Percentiles rank a stretch among this genome's conserved stretches.
Evolutionary conservation across 345 rosid genomes (phyloP).

Genomic region (Iberis pinnata): DNA sequence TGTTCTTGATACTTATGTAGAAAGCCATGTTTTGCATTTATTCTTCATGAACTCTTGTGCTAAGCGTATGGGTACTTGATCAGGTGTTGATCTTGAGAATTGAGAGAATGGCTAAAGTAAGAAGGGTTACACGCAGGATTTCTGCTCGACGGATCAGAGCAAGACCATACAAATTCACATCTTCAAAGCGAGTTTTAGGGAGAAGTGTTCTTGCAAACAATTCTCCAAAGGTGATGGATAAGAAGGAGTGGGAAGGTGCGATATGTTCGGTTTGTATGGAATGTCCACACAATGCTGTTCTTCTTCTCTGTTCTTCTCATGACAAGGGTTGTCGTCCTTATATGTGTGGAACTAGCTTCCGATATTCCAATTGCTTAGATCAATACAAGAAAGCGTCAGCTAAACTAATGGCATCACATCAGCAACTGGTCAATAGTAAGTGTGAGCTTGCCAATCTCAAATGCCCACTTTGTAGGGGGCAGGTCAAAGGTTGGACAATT

Average conservation of each 20-base stretch:
- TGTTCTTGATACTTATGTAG: not conserved
- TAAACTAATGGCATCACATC: not conserved
- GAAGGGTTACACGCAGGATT: conserved; percentile 6
- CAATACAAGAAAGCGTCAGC: not conserved
- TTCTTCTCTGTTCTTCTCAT: conserved; percentile 20
- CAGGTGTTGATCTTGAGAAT: not conserved
- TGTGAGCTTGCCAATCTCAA: conserved; percentile 12
- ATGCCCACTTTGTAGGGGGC: conserved; percentile 20
- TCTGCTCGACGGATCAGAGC: conserved; percentile 17
- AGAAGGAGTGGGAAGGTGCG: conserved; percentile 8
- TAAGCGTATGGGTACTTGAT: not conserved
- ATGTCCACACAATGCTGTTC: conserved; percentile 19
- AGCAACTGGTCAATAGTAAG: conserved; percentile 1
- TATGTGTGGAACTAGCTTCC: conserved; percentile 19
- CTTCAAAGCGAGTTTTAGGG: not conserved
- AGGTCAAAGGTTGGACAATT: conserved; percentile 18
- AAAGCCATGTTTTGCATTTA: not conserved
- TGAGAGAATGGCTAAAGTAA: conserved; percentile 8
- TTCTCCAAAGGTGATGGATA: conserved; percentile 5
- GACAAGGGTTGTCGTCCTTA: conserved; percentile 21
- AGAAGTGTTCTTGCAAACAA: not conserved
- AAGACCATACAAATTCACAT: conserved; percentile 12
- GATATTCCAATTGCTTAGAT: conserved; percentile 19
- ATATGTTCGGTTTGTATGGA: conserved; percentile 14
- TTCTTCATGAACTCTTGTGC: not conserved